These are phyloP conservation scores for Backusella macrospora DNA, from an alignment of 192 early-diverging fungal species.

Conservation along the genomic window DNA sequence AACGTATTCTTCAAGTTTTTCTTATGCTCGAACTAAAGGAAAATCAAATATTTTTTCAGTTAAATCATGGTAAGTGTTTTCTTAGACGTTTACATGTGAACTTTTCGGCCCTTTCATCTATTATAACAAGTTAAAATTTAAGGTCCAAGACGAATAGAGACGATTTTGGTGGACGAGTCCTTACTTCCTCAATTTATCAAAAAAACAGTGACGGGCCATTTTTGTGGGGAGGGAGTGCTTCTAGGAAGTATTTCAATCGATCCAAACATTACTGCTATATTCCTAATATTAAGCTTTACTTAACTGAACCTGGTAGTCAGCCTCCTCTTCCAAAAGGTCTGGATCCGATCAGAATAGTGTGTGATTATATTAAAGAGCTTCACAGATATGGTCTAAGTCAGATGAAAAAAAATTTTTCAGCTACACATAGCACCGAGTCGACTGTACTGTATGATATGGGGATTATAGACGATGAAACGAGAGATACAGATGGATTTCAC, in stretches of 20 bases:
- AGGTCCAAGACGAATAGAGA: slow-evolving; percentile 10
- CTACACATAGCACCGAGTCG: background rate
- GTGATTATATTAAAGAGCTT: background rate
- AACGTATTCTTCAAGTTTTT: slow-evolving; percentile 6
- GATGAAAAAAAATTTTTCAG: background rate
- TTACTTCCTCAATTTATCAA: slow-evolving; percentile 1
- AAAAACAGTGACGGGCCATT: slow-evolving; percentile 6
- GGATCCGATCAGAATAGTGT: background rate
- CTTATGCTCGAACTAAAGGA: slow-evolving; percentile 5
- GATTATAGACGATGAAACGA: background rate
- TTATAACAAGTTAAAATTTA: background rate
- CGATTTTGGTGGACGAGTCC: slow-evolving; percentile 11
- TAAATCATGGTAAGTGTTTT: background rate
- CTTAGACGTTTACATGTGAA: background rate
- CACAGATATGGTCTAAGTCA: background rate
- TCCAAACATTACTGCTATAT: slow-evolving; percentile 1
- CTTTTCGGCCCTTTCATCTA: no score
- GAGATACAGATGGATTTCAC: background rate
- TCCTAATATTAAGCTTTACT: slow-evolving; percentile 9
- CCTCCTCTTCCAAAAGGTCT: background rate
- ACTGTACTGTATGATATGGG: background rate
- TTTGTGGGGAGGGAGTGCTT: slow-evolving; percentile 6
- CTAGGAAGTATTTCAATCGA: background rate
- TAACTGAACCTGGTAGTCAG: background rate
- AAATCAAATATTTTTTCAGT: background rate